Conservation (phyloP, 768 basidiomycete genomes). For the Postia placenta region DNA sequence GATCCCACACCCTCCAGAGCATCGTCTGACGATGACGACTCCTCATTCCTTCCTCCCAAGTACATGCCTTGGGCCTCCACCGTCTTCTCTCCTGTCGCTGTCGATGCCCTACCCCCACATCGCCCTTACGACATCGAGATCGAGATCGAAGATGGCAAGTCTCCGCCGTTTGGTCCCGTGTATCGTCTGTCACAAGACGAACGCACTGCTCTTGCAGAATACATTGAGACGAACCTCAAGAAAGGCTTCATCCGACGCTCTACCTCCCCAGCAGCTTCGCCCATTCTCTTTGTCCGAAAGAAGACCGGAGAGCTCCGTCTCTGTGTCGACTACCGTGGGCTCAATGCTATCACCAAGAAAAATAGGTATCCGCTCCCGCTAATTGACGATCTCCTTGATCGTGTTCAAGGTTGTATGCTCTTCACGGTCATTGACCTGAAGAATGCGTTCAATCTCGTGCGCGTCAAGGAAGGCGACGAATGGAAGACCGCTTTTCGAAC, state of each 20-base stretch:
- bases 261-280: constrained; percentile 19
- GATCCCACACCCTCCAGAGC: too few species aligned
- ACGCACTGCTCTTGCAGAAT: constrained; percentile 27
- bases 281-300: constrained; percentile 24
- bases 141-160: constrained; percentile 22
- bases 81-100: constrained; percentile 8
- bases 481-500: constrained; percentile 35
- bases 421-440: constrained; percentile 36
- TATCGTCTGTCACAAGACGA: constrained; percentile 22
- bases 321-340: constrained; percentile 21
- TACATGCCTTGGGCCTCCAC: constrained; percentile 17
- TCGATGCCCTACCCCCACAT: constrained; percentile 6
- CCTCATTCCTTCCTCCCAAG: too few species aligned
- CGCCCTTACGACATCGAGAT: constrained; percentile 17
- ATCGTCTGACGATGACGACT: too few species aligned
- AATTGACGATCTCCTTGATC: constrained; percentile 25
- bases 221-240: constrained; percentile 29
- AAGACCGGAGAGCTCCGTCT: constrained; percentile 19
- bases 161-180: constrained; percentile 23
- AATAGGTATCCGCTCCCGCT: constrained; percentile 29
- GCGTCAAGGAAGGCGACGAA: constrained; percentile 30
- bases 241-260: constrained; percentile 26
- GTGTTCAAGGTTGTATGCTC: constrained; percentile 11
- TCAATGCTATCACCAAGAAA: constrained; percentile 30
- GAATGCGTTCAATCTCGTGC: constrained; percentile 36